phyloP scores from a whole-genome alignment of 108 stramenopile species.

The Cyclotella baltica region DNA sequence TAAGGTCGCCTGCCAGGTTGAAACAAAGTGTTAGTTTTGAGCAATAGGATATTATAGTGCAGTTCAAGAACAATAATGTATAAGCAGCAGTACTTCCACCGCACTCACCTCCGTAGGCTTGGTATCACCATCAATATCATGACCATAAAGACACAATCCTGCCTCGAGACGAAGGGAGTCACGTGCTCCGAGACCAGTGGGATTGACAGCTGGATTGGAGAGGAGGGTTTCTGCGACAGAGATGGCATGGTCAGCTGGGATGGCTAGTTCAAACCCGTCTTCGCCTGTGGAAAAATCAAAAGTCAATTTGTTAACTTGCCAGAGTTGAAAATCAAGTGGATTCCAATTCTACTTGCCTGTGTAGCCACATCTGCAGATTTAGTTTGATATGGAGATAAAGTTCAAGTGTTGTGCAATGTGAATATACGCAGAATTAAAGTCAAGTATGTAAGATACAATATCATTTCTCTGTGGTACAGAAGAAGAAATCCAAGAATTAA shows the following conservation, averaged over 20 bases:
- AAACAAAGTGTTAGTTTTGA: no score
- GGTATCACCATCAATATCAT: conserved; percentile 95
- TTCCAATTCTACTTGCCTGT: no score
- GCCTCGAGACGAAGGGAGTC: conserved; percentile 99
- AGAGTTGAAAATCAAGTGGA: no score
- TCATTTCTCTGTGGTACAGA: no score
- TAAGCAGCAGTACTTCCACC: no score
- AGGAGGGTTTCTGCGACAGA: conserved; percentile 82
- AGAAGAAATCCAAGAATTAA: neutral
- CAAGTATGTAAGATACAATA: no score
- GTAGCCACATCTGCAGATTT: no score
- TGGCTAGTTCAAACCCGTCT: conserved; percentile 98
- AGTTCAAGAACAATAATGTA: no score
- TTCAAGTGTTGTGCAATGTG: neutral
- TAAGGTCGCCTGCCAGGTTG: conserved; percentile 62
- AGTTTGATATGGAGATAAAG: no score
- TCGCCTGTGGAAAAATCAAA: no score
- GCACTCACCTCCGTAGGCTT: conserved; percentile 89
- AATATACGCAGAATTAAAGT: neutral
- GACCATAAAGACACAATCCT: conserved; percentile 98
- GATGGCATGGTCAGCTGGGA: conserved; percentile 81
- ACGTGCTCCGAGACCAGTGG: conserved; percentile 97
- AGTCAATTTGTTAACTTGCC: no score
- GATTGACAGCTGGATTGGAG: conserved; percentile 81
- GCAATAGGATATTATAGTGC: no score